phyloP scores from a whole-genome alignment of 2,329 filamentous ascomycete species.

The Exophiala bonariae region DNA sequence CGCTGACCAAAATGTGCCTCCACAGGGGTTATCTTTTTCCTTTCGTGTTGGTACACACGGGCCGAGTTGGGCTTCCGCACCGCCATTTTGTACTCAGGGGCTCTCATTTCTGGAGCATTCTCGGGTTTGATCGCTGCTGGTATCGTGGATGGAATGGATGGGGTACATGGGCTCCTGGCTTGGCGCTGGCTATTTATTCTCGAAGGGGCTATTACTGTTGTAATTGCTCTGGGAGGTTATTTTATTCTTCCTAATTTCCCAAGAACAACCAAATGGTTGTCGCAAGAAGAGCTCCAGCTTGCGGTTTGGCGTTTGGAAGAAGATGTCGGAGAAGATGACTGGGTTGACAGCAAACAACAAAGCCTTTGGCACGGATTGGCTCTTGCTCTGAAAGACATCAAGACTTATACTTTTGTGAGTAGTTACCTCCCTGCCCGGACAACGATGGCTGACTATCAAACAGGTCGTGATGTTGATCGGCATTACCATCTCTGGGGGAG shows the following conservation, averaged over 20 bases:
- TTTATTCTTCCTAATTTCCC: conserved; percentile 68
- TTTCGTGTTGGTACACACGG: conserved; percentile 50
- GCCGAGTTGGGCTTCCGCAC: conserved; percentile 46
- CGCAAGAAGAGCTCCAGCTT: conserved; percentile 57
- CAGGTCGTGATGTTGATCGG: conserved; percentile 56
- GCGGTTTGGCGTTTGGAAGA: conserved; percentile 63
- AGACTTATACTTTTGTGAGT: conserved; percentile 49
- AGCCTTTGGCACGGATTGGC: conserved; percentile 43
- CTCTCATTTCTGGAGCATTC: conserved; percentile 70
- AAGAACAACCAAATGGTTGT: conserved; percentile 59
- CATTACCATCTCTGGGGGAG: conserved; percentile 51
- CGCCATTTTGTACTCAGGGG: conserved; percentile 47
- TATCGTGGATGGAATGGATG: conserved; percentile 65
- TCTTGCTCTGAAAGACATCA: conserved; percentile 58
- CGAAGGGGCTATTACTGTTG: conserved; percentile 52
- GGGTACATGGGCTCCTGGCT: conserved; percentile 47
- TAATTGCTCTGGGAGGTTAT: conserved; percentile 40
- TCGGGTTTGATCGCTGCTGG: conserved; percentile 65
- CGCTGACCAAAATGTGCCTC: too few relatives aligned
- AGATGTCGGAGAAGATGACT: conserved; percentile 66
- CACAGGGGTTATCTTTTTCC: too few relatives aligned
- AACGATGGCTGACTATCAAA: not conserved
- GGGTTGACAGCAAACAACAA: conserved; percentile 55
- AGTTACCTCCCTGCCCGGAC: not conserved
- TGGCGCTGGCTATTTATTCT: conserved; percentile 64